These are phyloP conservation scores for Tetrahymena malaccensis DNA, from an alignment of 73 alveolate genomes.

Conservation along the genomic window DNA sequence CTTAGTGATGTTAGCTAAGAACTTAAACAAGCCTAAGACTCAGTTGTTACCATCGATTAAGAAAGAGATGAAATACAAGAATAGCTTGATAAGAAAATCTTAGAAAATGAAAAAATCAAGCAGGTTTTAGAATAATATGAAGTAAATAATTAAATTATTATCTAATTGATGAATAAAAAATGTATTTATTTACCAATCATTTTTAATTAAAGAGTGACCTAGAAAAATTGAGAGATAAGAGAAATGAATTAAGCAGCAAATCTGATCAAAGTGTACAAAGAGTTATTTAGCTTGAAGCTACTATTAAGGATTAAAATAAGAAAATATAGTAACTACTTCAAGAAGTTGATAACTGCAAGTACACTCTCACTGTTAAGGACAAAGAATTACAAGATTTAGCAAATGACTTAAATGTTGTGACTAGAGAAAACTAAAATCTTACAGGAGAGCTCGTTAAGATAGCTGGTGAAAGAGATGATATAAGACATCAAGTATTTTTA, in stretches of 20 bases:
- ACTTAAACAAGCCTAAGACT: neutral
- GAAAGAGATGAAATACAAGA: conserved; percentile 46
- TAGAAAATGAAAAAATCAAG: neutral
- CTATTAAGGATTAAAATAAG: conserved; percentile 2
- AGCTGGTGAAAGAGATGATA: conserved; percentile 21
- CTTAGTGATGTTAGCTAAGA: neutral
- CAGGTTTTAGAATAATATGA: neutral
- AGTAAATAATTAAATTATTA: neutral
- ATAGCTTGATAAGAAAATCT: conserved; percentile 10
- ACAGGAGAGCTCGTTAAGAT: conserved; percentile 15
- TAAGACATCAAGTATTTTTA: conserved; percentile 3
- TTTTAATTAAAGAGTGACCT: neutral
- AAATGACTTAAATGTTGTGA: conserved; percentile 2
- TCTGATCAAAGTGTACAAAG: conserved; percentile 16
- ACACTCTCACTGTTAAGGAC: conserved; percentile 20
- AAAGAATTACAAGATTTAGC: conserved; percentile 23
- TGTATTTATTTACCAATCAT: neutral
- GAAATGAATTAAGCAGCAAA: conserved; percentile 9
- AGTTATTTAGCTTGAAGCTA: conserved; percentile 21
- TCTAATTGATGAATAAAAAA: neutral
- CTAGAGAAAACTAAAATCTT: conserved; percentile 17
- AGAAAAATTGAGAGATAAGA: conserved; percentile 11
- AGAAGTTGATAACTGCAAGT: conserved; percentile 29
- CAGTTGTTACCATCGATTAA: conserved; percentile 12
- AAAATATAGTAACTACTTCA: conserved; percentile 3